phyloP scores from a whole-genome alignment of 805 yeast species.

The Nakazawaea sp. region DNA sequence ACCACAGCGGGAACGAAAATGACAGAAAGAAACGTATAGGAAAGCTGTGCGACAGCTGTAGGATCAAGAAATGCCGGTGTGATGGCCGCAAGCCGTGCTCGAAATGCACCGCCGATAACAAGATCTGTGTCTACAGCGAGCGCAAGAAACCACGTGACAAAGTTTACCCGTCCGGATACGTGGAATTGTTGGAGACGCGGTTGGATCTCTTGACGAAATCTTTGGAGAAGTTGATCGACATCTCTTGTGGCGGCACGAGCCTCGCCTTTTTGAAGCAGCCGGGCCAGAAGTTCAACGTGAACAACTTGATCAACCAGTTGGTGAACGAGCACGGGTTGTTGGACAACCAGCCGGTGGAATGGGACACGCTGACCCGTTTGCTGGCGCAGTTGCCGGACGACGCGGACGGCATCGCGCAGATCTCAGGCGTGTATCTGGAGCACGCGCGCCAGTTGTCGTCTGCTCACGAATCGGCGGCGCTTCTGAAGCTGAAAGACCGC shows the following conservation, averaged over 20 bases:
- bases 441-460: conserved; percentile 17
- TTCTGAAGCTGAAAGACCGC: conserved; percentile 5
- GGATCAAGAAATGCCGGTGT: conserved; percentile 58
- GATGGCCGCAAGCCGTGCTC: conserved; percentile 58
- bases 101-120: conserved; percentile 47
- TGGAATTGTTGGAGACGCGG: conserved; percentile 55
- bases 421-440: conserved; percentile 27
- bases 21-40: conserved; percentile 46
- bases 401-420: conserved; percentile 19
- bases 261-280: conserved; percentile 6
- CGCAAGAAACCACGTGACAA: conserved; percentile 48
- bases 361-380: conserved; percentile 36
- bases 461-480: conserved; percentile 2
- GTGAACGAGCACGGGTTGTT: conserved; percentile 32
- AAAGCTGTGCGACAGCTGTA: conserved; percentile 58
- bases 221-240: conserved; percentile 32
- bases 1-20: not conserved
- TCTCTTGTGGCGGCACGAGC: conserved; percentile 15
- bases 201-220: conserved; percentile 44
- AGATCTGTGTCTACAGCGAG: conserved; percentile 53
- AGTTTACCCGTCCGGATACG: conserved; percentile 52
- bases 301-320: conserved; percentile 37
- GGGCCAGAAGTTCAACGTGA: conserved; percentile 29
- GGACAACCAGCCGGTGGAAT: conserved; percentile 32
- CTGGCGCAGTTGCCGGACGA: conserved; percentile 29